Conservation (phyloP, 2,329 filamentous ascomycete genomes). For the Colletotrichum coccodes region DNA sequence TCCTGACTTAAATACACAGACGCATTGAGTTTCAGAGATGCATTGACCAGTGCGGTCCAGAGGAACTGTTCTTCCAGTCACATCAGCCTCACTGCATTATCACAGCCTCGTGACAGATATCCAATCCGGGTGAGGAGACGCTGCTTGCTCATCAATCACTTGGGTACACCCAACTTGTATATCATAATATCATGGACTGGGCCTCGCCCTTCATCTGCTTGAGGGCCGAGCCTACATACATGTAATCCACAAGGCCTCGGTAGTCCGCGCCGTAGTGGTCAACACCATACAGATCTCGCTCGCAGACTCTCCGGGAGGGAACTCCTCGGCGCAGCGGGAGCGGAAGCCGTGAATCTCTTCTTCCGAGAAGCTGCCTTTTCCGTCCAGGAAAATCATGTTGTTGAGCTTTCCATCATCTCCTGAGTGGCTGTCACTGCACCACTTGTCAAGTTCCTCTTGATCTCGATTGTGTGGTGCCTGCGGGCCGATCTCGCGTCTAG, state of each 20-base stretch:
- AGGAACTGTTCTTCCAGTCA: too few species aligned
- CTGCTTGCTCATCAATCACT: background rate
- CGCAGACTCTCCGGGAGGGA: background rate
- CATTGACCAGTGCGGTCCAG: too few species aligned
- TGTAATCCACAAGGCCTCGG: background rate
- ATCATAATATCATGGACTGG: background rate
- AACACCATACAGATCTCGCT: conserved; percentile 7
- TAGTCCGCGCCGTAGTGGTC: conserved; percentile 1
- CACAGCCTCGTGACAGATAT: too few species aligned
- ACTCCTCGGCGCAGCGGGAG: conserved; percentile 3
- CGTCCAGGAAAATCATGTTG: background rate
- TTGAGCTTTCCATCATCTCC: background rate
- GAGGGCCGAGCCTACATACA: background rate
- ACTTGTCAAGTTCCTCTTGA: conserved; percentile 3
- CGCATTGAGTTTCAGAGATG: too few species aligned
- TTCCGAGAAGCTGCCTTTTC: background rate
- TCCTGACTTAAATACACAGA: too few species aligned
- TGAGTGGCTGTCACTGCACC: background rate
- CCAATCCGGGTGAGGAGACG: background rate
- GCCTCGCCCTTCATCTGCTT: conserved; percentile 4
- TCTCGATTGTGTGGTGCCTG: background rate
- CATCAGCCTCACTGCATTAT: too few species aligned
- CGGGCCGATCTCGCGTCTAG: background rate
- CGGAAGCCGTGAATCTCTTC: background rate
- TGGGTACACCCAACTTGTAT: background rate